Evolutionary conservation across 345 rosid species (phyloP).

Genomic region (Microthlaspi erraticum): DNA sequence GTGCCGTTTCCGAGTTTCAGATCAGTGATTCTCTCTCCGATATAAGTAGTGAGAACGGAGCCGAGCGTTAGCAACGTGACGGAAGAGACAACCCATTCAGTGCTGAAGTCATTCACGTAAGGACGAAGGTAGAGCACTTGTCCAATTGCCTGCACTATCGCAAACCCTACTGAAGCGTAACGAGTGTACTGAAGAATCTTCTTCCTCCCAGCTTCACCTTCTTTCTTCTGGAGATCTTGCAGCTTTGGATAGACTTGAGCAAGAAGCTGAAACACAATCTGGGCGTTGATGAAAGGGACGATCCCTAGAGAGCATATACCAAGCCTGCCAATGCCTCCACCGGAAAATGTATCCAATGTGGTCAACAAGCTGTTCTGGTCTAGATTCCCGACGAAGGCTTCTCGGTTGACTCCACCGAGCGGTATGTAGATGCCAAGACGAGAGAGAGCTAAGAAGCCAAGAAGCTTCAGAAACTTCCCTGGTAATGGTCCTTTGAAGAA

Average conservation of each 20-base stretch:
- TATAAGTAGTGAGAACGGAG: constrained; percentile 80
- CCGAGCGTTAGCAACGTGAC: constrained; percentile 84
- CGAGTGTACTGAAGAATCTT: constrained; percentile 90
- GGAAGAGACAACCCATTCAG: constrained; percentile 86
- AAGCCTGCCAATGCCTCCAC: constrained; percentile 96
- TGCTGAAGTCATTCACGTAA: constrained; percentile 83
- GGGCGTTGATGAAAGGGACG: constrained; percentile 95
- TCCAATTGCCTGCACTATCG: constrained; percentile 91
- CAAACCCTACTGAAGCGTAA: constrained; percentile 95
- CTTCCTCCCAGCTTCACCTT: constrained; percentile 99
- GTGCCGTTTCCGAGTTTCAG: constrained; percentile 98
- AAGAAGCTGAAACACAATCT: constrained; percentile 97
- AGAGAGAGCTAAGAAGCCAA: constrained; percentile 83
- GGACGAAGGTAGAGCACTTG: constrained; percentile 94
- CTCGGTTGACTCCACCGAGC: constrained; percentile 94
- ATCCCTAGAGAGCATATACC: constrained; percentile 98
- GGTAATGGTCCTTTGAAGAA: constrained; percentile 96
- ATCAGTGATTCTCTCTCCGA: constrained; percentile 91
- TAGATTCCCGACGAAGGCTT: constrained; percentile 89
- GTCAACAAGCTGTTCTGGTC: constrained; percentile 89
- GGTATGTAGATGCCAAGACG: constrained; percentile 94
- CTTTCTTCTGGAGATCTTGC: constrained; percentile 98
- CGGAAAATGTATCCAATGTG: constrained; percentile 96
- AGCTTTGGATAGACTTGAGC: constrained; percentile 95
- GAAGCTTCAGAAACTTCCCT: constrained; percentile 87